phyloP scores from a whole-genome alignment of 495 filamentous ascomycete species.

The Xylaria longipes region DNA sequence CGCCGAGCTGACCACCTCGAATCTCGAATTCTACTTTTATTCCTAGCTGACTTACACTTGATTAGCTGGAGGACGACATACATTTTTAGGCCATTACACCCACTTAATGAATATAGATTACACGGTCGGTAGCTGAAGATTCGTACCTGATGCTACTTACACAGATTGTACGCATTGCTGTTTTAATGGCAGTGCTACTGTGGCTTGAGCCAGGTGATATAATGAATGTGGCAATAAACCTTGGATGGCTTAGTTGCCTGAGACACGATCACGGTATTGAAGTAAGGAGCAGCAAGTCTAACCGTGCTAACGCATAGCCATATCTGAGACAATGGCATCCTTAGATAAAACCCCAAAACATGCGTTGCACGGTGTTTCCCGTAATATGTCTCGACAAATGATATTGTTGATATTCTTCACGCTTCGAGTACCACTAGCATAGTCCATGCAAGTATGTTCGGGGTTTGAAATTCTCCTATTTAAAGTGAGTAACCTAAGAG shows the following conservation, averaged over 20 bases:
- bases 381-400: not conserved
- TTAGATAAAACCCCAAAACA: not conserved
- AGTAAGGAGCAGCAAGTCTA: not conserved
- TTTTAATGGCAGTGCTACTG: slow-evolving; percentile 10
- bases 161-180: not conserved
- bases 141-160: not conserved
- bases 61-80: not conserved
- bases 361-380: not conserved
- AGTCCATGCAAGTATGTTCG: not conserved
- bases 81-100: not conserved
- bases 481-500: not conserved
- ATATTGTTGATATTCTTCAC: not conserved
- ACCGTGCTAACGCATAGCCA: not conserved
- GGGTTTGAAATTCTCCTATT: not conserved
- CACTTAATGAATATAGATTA: slow-evolving; percentile 2
- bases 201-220: slow-evolving; percentile 19
- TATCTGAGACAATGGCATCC: not conserved
- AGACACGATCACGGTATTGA: slow-evolving; percentile 9
- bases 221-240: not conserved
- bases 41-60: not conserved
- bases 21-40: not conserved
- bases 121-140: not conserved
- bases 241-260: not conserved
- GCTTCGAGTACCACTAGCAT: not conserved
- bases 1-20: slow-evolving; percentile 21